Base-by-base conservation (phyloP, 2,329 filamentous ascomycete species). In the Blastomyces gilchristii region DNA sequence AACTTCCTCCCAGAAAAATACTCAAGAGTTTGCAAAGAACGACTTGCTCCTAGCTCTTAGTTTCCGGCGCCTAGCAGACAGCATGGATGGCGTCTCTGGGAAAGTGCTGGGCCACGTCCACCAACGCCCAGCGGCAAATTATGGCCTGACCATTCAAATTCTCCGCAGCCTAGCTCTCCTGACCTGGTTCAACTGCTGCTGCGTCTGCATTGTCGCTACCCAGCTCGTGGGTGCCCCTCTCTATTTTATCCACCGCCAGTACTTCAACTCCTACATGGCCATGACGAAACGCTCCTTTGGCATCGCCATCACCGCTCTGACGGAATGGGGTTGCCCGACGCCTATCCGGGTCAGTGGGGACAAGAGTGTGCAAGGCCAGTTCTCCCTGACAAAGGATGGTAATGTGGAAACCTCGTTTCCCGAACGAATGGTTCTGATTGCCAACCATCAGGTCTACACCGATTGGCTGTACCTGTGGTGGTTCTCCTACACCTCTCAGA, bases 391-490 rank as follows among this genome's bases (percentile, higher is more conserved):
- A 62, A 76, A 79, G 57, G 82, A 85, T 68, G 85, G 85, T 9
- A 79, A 80, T 62, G 72, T 87, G 54, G 78, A 81, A 66, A 84
- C 83, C 64, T 77, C 80, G 41, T 87, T 87, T 65, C 81, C 84
- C 1, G 81, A 87, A 65, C 79, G 85, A 18, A 73, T 87, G 64
- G 80, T 87, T 9, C 70, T 87, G 69, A 83, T 87, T 72, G 81
- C 85, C 7, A 87, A 87, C 64, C 85, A 87, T 68, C 83, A 87
- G 69, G 79, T 87, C 2, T 87, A 87, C 70, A 87, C 85, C n/a
- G 85, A 87, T 68, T 87, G 85, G 85, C 75, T 87, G 16, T 87
- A 87, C 70, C 77, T 87, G 2, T 87, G 85, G 85, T 87, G 85
- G 84, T 80, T 85, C 56, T 82, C 84, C 1, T 87, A 87, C 68